These are phyloP conservation scores for Arabis hirsuta DNA, from an alignment of 345 rosid species.

Conservation along the genomic window DNA sequence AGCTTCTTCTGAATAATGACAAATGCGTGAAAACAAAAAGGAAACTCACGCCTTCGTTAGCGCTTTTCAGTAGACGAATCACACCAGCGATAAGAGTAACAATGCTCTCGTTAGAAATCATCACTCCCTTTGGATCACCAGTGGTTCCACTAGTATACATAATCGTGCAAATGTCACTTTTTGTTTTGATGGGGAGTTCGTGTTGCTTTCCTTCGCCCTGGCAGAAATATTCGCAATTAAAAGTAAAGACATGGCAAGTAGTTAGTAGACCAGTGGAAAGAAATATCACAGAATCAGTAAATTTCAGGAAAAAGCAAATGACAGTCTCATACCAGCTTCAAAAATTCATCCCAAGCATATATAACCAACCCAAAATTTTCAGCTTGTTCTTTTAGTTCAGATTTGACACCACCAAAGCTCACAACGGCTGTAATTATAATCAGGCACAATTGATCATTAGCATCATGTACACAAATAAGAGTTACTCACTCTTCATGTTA, in stretches of 20 bases:
- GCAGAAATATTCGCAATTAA: background rate
- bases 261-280: background rate
- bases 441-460: slow-evolving; percentile 26
- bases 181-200: slow-evolving; percentile 72
- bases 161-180: slow-evolving; percentile 84
- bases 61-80: slow-evolving; percentile 56
- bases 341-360: slow-evolving; percentile 84
- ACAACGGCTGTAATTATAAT: slow-evolving; percentile 69
- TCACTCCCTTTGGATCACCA: slow-evolving; percentile 97
- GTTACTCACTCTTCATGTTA: slow-evolving; percentile 58
- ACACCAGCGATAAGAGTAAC: slow-evolving; percentile 78
- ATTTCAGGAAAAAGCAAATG: slow-evolving; percentile 4
- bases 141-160: slow-evolving; percentile 99
- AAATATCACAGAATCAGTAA: background rate
- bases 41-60: slow-evolving; percentile 62
- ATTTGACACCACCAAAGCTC: slow-evolving; percentile 82
- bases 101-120: slow-evolving; percentile 88
- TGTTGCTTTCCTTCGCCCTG: slow-evolving; percentile 70
- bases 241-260: slow-evolving; percentile 25
- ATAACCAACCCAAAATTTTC: slow-evolving; percentile 63
- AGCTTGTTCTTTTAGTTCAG: slow-evolving; percentile 65
- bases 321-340: slow-evolving; percentile 57
- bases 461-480: slow-evolving; percentile 13
- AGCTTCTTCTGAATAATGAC: slow-evolving; percentile 4
- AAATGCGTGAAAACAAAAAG: slow-evolving; percentile 19